phyloP scores from a whole-genome alignment of 116 monocot genomes.

The Papilionanthe hybrid region DNA sequence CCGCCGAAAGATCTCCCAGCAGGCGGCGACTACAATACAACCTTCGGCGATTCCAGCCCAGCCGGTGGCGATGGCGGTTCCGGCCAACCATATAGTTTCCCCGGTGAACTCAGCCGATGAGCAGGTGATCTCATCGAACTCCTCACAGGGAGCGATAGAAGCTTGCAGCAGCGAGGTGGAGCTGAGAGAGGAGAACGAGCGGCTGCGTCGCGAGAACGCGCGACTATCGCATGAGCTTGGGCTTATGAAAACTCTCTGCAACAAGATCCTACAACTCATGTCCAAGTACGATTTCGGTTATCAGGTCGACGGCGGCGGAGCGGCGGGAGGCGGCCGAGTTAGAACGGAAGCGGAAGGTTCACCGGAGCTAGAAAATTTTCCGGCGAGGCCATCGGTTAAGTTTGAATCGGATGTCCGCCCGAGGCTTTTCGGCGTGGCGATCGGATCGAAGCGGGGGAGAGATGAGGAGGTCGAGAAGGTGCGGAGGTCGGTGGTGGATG shows the following conservation, averaged over 20 bases:
- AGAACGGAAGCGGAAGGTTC: neutral
- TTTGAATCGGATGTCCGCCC: neutral
- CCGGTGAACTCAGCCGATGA: constrained; percentile 62
- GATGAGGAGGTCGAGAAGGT: constrained; percentile 13
- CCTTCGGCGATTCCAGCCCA: neutral
- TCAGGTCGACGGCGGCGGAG: constrained; percentile 6
- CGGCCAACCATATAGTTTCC: constrained; percentile 28
- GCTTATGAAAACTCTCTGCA: constrained; percentile 60
- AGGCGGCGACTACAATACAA: constrained; percentile 3
- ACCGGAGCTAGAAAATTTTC: neutral
- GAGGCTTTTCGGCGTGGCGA: constrained; percentile 34
- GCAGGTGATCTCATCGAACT: constrained; percentile 56
- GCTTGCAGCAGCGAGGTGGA: constrained; percentile 27
- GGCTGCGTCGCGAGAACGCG: constrained; percentile 58
- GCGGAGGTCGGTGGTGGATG: neutral
- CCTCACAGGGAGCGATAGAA: constrained; percentile 16
- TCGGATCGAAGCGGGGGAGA: constrained; percentile 27
- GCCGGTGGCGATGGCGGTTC: neutral
- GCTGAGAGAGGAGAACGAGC: constrained; percentile 69
- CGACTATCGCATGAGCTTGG: constrained; percentile 54
- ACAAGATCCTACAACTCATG: constrained; percentile 56
- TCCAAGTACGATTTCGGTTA: constrained; percentile 37
- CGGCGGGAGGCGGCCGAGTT: neutral
- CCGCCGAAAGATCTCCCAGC: constrained; percentile 14
- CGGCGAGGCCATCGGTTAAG: neutral